phyloP scores from a whole-genome alignment of 2,329 filamentous ascomycete species.

The Colletotrichum cuscutae region DNA sequence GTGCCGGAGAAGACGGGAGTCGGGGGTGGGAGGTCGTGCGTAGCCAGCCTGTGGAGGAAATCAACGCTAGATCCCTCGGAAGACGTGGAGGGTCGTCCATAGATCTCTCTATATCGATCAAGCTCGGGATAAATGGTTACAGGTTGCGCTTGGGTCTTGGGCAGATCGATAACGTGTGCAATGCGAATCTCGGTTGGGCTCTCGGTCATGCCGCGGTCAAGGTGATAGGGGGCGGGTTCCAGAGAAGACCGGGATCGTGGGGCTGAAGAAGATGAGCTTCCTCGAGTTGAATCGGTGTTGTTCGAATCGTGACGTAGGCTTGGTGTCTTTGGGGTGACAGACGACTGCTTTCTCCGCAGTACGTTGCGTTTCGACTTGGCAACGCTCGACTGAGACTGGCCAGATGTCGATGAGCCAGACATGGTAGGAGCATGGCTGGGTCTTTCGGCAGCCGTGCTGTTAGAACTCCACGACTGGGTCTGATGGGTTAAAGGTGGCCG shows the following conservation, averaged over 20 bases:
- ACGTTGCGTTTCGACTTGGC: constrained; percentile 52
- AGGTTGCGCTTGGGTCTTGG: constrained; percentile 49
- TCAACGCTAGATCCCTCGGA: constrained; percentile 51
- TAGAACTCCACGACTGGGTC: constrained; percentile 54
- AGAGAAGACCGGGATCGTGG: constrained; percentile 49
- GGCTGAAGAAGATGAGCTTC: constrained; percentile 55
- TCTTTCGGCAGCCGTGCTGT: constrained; percentile 45
- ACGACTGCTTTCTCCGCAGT: constrained; percentile 61
- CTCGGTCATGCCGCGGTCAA: constrained; percentile 54
- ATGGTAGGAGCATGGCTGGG: constrained; percentile 45
- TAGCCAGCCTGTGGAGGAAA: constrained; percentile 66
- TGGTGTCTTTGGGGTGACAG: constrained; percentile 51
- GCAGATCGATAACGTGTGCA: constrained; percentile 54
- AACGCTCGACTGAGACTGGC: constrained; percentile 46
- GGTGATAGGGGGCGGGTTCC: constrained; percentile 47
- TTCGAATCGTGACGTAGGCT: constrained; percentile 47
- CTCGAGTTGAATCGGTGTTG: constrained; percentile 48
- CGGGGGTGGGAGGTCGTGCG: constrained; percentile 73
- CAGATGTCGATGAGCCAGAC: constrained; percentile 47
- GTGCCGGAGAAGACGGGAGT: constrained; percentile 71
- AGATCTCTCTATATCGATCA: constrained; percentile 66
- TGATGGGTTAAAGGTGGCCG: constrained; percentile 53
- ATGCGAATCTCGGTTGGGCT: constrained; percentile 57
- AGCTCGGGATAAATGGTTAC: constrained; percentile 68
- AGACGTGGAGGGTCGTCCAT: constrained; percentile 48